phyloP scores from a whole-genome alignment of 2,329 filamentous ascomycete species.

The Fusarium acutatum region DNA sequence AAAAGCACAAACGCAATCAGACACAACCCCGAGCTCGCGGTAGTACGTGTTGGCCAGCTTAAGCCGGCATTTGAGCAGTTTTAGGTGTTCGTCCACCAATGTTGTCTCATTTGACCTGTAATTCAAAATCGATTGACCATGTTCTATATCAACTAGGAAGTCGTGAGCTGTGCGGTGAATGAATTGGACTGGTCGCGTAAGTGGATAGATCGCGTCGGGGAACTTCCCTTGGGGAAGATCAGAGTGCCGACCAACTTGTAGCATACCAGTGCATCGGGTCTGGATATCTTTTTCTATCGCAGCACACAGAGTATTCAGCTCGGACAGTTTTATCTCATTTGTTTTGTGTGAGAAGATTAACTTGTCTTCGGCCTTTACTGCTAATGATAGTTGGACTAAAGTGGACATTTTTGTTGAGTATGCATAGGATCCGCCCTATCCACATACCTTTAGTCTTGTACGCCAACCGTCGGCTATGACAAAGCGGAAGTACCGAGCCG shows the following conservation, averaged over 20 bases:
- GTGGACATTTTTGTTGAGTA: too few species aligned
- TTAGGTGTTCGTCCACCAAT: fast-evolving
- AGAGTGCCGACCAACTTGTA: background rate
- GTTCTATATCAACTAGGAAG: background rate
- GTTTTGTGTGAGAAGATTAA: fast-evolving
- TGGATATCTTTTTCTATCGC: fast-evolving
- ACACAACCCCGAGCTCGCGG: fast-evolving
- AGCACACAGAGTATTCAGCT: fast-evolving
- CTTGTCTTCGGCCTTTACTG: fast-evolving
- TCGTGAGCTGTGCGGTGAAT: background rate
- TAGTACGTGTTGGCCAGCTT: fast-evolving
- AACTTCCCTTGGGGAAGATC: fast-evolving
- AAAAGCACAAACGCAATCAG: fast-evolving
- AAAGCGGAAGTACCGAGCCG: background rate
- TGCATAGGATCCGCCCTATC: too few species aligned
- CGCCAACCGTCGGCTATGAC: fast-evolving
- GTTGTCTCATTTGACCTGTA: fast-evolving
- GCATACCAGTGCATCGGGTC: background rate
- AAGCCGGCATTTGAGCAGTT: fast-evolving
- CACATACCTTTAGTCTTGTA: too few species aligned
- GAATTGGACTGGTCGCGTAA: fast-evolving
- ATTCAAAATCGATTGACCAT: background rate
- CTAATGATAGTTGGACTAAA: background rate
- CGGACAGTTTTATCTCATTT: fast-evolving
- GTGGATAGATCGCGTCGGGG: fast-evolving